These are phyloP conservation scores for Echinosophora koreensis DNA, from an alignment of 306 rosid species.

Conservation along the genomic window DNA sequence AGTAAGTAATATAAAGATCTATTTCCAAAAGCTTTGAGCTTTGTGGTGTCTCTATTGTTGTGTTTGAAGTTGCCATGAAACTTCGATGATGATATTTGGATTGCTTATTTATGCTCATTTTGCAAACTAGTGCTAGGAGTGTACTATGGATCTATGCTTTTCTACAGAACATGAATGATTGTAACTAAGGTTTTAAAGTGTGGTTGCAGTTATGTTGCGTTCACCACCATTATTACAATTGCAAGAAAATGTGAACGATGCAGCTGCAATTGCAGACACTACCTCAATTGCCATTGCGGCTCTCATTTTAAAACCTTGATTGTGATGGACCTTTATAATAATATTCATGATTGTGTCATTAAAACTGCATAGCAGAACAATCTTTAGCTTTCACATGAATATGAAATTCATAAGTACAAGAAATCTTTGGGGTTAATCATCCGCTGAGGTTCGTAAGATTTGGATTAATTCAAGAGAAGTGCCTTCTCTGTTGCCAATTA, in stretches of 20 bases:
- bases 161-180: not conserved
- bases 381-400: not conserved
- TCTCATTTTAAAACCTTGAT: no score
- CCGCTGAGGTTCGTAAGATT: not conserved
- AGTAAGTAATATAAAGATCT: not conserved
- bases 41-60: not conserved
- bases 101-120: not conserved
- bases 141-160: not conserved
- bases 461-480: not conserved
- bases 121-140: not conserved
- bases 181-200: not conserved
- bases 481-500: not conserved
- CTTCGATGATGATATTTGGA: not conserved
- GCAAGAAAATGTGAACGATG: no score
- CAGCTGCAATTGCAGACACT: no score
- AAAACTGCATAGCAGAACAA: conserved; percentile 8
- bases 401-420: not conserved
- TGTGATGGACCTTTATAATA: not conserved
- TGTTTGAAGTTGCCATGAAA: not conserved
- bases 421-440: not conserved
- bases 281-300: no score
- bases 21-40: not conserved
- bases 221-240: not conserved
- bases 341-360: conserved; percentile 5
- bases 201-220: no score